Evolutionary conservation across 768 basidiomycete species (phyloP), one percentile per base, ranked within the genome.

Genomic region (Rhizopogon vinicolor): DNA sequence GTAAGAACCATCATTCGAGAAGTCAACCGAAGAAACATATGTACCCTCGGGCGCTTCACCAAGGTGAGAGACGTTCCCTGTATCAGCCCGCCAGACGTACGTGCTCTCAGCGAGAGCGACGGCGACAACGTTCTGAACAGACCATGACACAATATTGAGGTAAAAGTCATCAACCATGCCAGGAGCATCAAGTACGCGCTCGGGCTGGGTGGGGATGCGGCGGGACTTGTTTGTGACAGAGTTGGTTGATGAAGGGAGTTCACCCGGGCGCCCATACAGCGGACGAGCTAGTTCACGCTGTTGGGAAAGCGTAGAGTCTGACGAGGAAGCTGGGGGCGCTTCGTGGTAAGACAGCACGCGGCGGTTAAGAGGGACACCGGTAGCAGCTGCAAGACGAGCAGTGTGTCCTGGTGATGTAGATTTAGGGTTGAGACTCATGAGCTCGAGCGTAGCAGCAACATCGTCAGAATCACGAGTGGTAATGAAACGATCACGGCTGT

Each of bases 111-210:
- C 90, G 10, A 99, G 81, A 0, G 90, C 96, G 53, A 99, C 95
- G 2, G 90, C 94, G 10, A 99, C 84, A 28, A 86, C 74, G 69
- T 98, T 98, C 60, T 82, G 82, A 41, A 79, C 80, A 37, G 89
- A 89, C 97, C 97, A 99, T 16, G 87, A 81, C 51, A 98, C 69
- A 51, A 99, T 78, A 69, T 98, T 99, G 65, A 99, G 84, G 66
- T 99, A 99, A 70, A 96, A 99, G 70, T 99, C 97, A 61, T 98
- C 93, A 9, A 86, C 79, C 79, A 91, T 86, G 6, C 92, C 92
- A 1, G 94, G 94, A 0, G 96, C 96, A 62, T 98, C 97, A 9
- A 99, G 79, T 7, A 98, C 93, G n/a, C 93, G 83, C 62, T 96
- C 91, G 0, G 96, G 92, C 22, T 86, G 83, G 0, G 90, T 89